phyloP scores from a whole-genome alignment of 2,329 filamentous ascomycete species.

The Cercospora canescens region DNA sequence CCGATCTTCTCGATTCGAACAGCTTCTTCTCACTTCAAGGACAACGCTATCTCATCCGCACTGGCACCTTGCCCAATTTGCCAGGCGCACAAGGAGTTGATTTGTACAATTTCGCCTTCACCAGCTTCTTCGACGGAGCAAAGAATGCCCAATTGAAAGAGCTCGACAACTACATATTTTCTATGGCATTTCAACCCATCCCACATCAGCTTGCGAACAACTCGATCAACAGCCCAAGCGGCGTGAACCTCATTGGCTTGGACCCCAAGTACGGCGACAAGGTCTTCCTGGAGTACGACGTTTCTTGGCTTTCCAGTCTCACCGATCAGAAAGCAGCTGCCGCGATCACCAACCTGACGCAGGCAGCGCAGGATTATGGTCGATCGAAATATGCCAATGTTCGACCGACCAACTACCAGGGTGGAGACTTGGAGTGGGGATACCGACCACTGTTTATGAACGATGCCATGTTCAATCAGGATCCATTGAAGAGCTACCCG shows the following conservation, averaged over 20 bases:
- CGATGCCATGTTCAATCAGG: conserved; percentile 30
- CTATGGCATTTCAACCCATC: conserved; percentile 25
- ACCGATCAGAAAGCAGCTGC: conserved; percentile 21
- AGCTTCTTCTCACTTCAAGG: conserved; percentile 19
- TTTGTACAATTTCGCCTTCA: conserved; percentile 20
- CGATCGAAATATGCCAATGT: conserved; percentile 20
- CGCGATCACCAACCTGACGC: conserved; percentile 20
- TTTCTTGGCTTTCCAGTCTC: conserved; percentile 20
- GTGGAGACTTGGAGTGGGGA: conserved; percentile 18
- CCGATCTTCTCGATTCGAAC: conserved; percentile 23
- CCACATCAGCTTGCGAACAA: conserved; percentile 19
- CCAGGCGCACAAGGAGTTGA: conserved; percentile 20
- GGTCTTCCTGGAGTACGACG: conserved; percentile 28
- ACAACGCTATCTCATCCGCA: conserved; percentile 43
- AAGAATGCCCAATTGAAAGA: conserved; percentile 10
- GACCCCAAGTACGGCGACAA: conserved; percentile 21
- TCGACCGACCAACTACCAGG: conserved; percentile 24
- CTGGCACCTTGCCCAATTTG: conserved; percentile 41
- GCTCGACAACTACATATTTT: conserved; percentile 22
- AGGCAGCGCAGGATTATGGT: conserved; percentile 22
- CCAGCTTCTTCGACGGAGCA: conserved; percentile 18
- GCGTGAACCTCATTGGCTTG: conserved; percentile 25
- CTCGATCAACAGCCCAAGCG: conserved; percentile 20
- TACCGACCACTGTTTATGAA: conserved; percentile 29
- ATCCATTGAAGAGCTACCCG: conserved; percentile 24